phyloP scores from a whole-genome alignment of 73 alveolate species.

The Tetrahymena thermophila region DNA sequence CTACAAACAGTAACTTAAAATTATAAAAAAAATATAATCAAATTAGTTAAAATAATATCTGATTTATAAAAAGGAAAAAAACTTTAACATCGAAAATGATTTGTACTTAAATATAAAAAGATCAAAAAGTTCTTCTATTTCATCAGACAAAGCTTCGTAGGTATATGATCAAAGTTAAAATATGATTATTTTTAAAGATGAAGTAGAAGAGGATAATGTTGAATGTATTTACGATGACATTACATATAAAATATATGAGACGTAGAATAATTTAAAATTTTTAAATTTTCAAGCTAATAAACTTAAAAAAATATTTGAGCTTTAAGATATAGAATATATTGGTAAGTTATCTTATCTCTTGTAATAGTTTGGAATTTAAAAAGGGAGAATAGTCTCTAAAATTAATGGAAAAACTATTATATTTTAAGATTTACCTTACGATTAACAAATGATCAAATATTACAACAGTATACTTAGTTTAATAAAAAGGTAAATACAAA shows the following conservation, averaged over 20 bases:
- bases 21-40: background rate
- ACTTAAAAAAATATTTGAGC: background rate
- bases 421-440: background rate
- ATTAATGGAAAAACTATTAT: background rate
- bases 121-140: background rate
- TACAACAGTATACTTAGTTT: background rate
- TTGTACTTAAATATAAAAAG: background rate
- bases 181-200: background rate
- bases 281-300: background rate
- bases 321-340: background rate
- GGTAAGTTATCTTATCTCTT: background rate
- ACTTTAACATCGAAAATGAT: background rate
- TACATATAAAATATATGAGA: background rate
- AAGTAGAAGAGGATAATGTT: background rate
- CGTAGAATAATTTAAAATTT: background rate
- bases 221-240: background rate
- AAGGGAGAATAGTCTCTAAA: background rate
- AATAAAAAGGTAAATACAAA: background rate
- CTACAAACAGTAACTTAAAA: background rate
- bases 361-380: background rate
- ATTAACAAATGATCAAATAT: background rate
- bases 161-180: background rate
- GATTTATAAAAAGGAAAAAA: background rate
- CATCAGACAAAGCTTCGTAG: background rate
- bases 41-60: too few species aligned